A percentile compares a stretch with the other conserved stretches of the same genome.
Evolutionary conservation across 768 basidiomycete genomes (phyloP).

Genomic region (Mycena epipterygia): DNA sequence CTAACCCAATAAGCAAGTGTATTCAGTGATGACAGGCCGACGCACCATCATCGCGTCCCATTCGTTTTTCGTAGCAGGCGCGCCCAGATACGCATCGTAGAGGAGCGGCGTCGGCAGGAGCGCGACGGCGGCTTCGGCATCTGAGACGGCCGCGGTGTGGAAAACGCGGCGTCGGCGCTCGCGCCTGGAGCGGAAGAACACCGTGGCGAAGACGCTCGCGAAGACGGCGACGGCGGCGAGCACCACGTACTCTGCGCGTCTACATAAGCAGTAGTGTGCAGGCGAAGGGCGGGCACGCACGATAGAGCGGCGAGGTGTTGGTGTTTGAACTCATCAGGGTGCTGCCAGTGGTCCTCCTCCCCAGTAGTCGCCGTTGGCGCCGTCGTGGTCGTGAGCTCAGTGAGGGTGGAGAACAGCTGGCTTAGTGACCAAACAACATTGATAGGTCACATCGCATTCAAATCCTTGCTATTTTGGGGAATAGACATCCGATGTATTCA

Average conservation of each 20-base stretch:
- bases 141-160: too few species aligned
- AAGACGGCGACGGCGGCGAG: slow-evolving; percentile 18
- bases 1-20: too few species aligned
- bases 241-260: slow-evolving; percentile 13
- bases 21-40: too few species aligned
- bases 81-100: slow-evolving; percentile 18
- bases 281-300: slow-evolving; percentile 4
- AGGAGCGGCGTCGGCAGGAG: slow-evolving; percentile 13
- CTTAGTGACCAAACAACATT: too few species aligned
- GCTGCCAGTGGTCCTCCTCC: background rate
- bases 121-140: too few species aligned
- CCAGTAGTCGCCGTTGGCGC: too few species aligned
- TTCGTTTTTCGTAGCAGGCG: background rate
- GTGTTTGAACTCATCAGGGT: background rate
- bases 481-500: too few species aligned
- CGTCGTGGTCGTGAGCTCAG: too few species aligned
- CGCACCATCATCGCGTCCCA: slow-evolving; percentile 30
- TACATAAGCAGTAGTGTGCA: background rate
- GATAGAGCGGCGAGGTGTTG: slow-evolving; percentile 21
- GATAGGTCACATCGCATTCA: too few species aligned
- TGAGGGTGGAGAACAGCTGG: too few species aligned
- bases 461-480: too few species aligned
- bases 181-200: slow-evolving; percentile 14
- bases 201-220: slow-evolving; percentile 3
- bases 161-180: background rate